These are phyloP conservation scores for Pseudogymnoascus sp. DNA, from an alignment of 2,329 filamentous ascomycete genomes.

Conservation along the genomic window DNA sequence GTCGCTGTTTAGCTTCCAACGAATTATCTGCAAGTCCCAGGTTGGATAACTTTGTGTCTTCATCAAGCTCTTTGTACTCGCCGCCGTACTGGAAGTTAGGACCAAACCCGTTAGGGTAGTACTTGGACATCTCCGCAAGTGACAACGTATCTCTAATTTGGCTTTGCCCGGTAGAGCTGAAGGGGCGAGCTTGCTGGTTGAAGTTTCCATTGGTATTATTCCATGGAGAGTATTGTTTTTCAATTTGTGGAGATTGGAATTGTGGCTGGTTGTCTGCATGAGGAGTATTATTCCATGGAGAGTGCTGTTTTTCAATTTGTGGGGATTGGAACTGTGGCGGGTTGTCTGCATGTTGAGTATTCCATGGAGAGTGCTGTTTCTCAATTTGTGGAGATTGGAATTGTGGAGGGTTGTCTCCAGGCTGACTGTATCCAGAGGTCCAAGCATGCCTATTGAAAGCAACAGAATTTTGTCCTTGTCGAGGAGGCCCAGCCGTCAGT, in stretches of 20 bases:
- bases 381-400: neutral
- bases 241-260: neutral
- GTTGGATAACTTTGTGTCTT: conserved; percentile 4
- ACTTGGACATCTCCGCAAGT: conserved; percentile 17
- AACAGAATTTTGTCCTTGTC: conserved; percentile 21
- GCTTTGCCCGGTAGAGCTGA: conserved; percentile 4
- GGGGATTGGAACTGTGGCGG: neutral
- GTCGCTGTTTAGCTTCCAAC: conserved; percentile 10
- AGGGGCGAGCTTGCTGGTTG: neutral
- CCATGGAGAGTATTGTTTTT: neutral
- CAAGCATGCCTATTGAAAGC: conserved; percentile 11
- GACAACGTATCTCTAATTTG: conserved; percentile 24
- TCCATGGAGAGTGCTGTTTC: neutral
- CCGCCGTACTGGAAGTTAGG: conserved; percentile 17
- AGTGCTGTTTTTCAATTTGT: neutral
- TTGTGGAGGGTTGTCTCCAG: neutral
- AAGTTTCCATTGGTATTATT: neutral
- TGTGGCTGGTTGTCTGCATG: too few species aligned
- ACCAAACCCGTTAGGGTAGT: conserved; percentile 24
- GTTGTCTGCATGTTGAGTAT: too few species aligned
- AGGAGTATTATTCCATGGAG: neutral
- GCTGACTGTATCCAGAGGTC: neutral
- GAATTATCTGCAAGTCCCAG: neutral
- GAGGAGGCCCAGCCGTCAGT: conserved; percentile 30
- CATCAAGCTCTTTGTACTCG: conserved; percentile 14